A percentile compares a stretch with the other conserved stretches of the same genome.
Conservation (phyloP, 768 basidiomycete species). For the Boletellus ananas region DNA sequence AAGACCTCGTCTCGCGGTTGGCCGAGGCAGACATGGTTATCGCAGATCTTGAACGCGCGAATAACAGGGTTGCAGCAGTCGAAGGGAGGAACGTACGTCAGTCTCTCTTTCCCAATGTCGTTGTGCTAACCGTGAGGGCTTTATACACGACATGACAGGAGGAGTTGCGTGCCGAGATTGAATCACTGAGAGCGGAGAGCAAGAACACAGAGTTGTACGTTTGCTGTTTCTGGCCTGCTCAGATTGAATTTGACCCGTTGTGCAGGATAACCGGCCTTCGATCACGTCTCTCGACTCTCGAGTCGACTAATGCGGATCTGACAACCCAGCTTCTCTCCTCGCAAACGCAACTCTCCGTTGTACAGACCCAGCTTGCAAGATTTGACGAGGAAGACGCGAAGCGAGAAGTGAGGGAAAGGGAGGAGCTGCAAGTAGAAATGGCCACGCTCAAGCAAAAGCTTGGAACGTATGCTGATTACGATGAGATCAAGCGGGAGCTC, state of each 20-base stretch:
- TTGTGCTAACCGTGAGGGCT: not conserved
- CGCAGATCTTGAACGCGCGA: slow-evolving; percentile 92
- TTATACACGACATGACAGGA: slow-evolving; percentile 48
- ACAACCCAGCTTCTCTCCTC: slow-evolving; percentile 11
- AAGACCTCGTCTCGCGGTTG: slow-evolving; percentile 85
- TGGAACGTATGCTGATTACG: slow-evolving; percentile 79
- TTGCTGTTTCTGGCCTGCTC: not conserved
- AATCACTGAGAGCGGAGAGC: slow-evolving; percentile 76
- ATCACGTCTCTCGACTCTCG: slow-evolving; percentile 67
- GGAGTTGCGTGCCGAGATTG: slow-evolving; percentile 92
- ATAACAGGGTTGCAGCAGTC: slow-evolving; percentile 85
- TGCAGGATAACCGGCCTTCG: slow-evolving; percentile 46
- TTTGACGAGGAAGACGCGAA: slow-evolving; percentile 13
- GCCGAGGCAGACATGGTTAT: slow-evolving; percentile 95
- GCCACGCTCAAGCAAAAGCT: slow-evolving; percentile 67
- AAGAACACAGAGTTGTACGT: slow-evolving; percentile 67
- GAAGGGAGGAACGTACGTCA: slow-evolving; percentile 83
- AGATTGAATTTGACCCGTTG: not conserved
- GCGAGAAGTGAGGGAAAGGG: slow-evolving; percentile 16
- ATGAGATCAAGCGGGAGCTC: slow-evolving; percentile 96
- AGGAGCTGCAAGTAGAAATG: slow-evolving; percentile 54
- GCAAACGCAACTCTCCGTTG: slow-evolving; percentile 18
- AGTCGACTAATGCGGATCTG: slow-evolving; percentile 43
- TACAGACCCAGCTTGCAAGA: slow-evolving; percentile 18
- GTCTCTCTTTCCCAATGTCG: not conserved